phyloP scores from a whole-genome alignment of 1,284 basidiomycete genomes.

The Apiotrichum sp. region DNA sequence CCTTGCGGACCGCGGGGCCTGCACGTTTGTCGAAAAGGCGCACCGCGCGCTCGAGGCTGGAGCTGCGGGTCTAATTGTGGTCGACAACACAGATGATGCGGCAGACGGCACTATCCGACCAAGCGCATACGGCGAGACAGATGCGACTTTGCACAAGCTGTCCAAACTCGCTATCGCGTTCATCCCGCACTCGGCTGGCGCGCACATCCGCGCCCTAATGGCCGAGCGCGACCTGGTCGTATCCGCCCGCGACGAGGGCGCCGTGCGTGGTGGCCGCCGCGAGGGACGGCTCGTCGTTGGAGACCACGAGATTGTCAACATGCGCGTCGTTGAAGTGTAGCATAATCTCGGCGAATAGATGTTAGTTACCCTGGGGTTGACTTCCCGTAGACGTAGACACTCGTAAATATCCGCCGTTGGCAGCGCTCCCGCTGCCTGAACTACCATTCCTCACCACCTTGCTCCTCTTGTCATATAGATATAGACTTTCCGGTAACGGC shows the following conservation, averaged over 20 bases:
- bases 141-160: conserved; percentile 7
- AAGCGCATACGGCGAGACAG: conserved; percentile 21
- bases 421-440: neutral
- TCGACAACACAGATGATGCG: conserved; percentile 40
- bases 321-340: conserved; percentile 8
- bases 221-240: neutral
- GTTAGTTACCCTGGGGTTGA: neutral
- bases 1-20: conserved; percentile 56
- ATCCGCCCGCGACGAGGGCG: neutral
- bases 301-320: conserved; percentile 11
- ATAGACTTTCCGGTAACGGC: neutral
- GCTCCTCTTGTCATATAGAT: neutral
- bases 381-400: no score
- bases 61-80: conserved; percentile 67
- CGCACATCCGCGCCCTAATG: conserved; percentile 6
- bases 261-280: neutral
- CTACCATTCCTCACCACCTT: no score
- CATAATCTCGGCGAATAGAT: neutral
- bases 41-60: conserved; percentile 58
- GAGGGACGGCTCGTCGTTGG: conserved; percentile 10
- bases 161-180: conserved; percentile 28
- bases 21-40: conserved; percentile 77
- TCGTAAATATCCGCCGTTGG: no score
- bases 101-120: conserved; percentile 28
- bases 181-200: conserved; percentile 23